A percentile compares a stretch with the other conserved stretches of the same genome.
phyloP scores from a whole-genome alignment of 495 filamentous ascomycete genomes.

The Saxophila tyrrhenica region DNA sequence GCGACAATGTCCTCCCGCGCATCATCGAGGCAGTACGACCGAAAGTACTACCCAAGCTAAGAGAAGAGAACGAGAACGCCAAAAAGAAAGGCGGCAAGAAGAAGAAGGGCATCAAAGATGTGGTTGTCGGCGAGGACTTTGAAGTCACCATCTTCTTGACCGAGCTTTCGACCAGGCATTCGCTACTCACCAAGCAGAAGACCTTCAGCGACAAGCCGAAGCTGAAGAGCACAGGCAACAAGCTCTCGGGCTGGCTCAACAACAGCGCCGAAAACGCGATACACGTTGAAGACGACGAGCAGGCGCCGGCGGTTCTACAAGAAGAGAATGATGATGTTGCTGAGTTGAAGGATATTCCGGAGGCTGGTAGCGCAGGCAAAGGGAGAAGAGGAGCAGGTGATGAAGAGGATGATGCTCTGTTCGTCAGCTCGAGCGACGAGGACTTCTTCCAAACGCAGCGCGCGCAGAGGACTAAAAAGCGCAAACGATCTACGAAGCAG shows the following conservation, averaged over 20 bases:
- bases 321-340: constrained; percentile 26
- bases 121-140: constrained; percentile 64
- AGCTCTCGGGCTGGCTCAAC: constrained; percentile 44
- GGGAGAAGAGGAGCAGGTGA: background rate
- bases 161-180: constrained; percentile 76
- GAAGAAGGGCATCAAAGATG: constrained; percentile 67
- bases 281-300: constrained; percentile 25
- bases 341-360: constrained; percentile 25
- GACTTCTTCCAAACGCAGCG: constrained; percentile 16
- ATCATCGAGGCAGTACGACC: constrained; percentile 76
- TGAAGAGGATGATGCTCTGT: constrained; percentile 17
- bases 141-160: constrained; percentile 90
- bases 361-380: constrained; percentile 7
- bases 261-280: constrained; percentile 29
- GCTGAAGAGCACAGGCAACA: constrained; percentile 46
- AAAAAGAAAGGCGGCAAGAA: constrained; percentile 47
- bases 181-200: constrained; percentile 76
- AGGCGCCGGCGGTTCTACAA: constrained; percentile 36
- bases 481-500: constrained; percentile 1
- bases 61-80: constrained; percentile 68
- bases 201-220: constrained; percentile 46
- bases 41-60: constrained; percentile 75
- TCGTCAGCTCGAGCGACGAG: constrained; percentile 21
- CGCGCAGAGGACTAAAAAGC: constrained; percentile 4
- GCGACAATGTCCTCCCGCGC: constrained; percentile 61